phyloP scores from a whole-genome alignment of 2,329 filamentous ascomycete genomes.

The Hymenoscyphus repandus region DNA sequence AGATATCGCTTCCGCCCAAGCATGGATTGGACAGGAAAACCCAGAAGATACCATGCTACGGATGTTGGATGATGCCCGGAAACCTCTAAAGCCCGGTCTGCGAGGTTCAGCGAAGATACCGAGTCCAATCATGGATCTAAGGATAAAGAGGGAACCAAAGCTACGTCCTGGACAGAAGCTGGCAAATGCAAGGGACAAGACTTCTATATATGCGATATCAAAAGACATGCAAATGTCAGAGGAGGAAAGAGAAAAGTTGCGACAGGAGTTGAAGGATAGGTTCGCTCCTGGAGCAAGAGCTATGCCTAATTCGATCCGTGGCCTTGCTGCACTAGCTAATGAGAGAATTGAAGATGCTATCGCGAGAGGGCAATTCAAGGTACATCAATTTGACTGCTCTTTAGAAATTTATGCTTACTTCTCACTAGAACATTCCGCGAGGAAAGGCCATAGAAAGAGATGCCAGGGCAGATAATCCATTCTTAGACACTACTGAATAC shows the following conservation, averaged over 20 bases:
- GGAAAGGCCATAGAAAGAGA: slow-evolving; percentile 81
- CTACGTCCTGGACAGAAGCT: slow-evolving; percentile 42
- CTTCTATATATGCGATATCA: slow-evolving; percentile 48
- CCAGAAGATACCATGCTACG: slow-evolving; percentile 72
- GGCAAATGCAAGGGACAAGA: slow-evolving; percentile 52
- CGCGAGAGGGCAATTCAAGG: slow-evolving; percentile 77
- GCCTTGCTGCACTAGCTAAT: slow-evolving; percentile 79
- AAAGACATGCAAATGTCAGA: slow-evolving; percentile 54
- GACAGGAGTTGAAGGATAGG: slow-evolving; percentile 71
- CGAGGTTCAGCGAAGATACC: slow-evolving; percentile 42
- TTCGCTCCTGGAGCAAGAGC: slow-evolving; percentile 68
- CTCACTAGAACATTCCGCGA: slow-evolving; percentile 62
- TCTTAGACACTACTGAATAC: slow-evolving; percentile 94
- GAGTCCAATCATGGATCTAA: slow-evolving; percentile 46
- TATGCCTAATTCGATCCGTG: slow-evolving; percentile 72
- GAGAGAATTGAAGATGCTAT: slow-evolving; percentile 93
- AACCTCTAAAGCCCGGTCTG: slow-evolving; percentile 53
- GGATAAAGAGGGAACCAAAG: slow-evolving; percentile 38
- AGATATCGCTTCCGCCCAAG: slow-evolving; percentile 58
- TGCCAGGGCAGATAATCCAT: slow-evolving; percentile 75
- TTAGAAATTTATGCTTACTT: slow-evolving; percentile 1
- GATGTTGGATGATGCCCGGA: slow-evolving; percentile 77
- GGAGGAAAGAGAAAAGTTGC: slow-evolving; percentile 66
- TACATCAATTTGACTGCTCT: slow-evolving; percentile 7
- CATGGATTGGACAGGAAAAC: slow-evolving; percentile 76